These are phyloP conservation scores for Salvia splendens DNA, from an alignment of 257 asterid species.

Conservation along the genomic window DNA sequence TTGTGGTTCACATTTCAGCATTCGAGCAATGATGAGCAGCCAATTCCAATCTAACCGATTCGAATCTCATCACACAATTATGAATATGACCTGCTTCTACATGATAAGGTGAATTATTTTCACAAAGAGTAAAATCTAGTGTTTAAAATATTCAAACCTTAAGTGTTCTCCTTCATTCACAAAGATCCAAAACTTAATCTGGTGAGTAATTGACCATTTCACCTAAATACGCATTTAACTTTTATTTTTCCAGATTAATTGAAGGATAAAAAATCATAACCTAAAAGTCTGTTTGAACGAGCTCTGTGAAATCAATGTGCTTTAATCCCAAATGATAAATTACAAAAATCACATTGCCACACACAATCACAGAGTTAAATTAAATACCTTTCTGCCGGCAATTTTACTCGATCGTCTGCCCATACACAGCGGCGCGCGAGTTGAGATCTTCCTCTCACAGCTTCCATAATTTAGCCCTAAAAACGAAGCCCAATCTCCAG, in stretches of 20 bases:
- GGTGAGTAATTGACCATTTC: too few species aligned
- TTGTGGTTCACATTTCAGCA: slow-evolving; percentile 9
- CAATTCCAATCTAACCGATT: not conserved
- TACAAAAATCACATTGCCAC: not conserved
- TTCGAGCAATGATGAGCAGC: slow-evolving; percentile 2
- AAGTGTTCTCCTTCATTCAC: not conserved
- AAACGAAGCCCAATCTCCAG: slow-evolving; percentile 41
- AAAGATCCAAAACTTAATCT: too few species aligned
- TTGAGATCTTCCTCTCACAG: slow-evolving; percentile 57
- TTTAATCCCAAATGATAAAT: too few species aligned
- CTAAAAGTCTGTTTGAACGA: too few species aligned
- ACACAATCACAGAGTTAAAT: not conserved
- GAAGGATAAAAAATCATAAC: too few species aligned
- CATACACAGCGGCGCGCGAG: slow-evolving; percentile 73
- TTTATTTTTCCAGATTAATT: too few species aligned
- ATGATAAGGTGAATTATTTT: too few species aligned
- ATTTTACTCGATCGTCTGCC: slow-evolving; percentile 90
- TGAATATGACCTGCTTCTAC: too few species aligned
- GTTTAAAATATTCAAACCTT: too few species aligned
- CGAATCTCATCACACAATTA: not conserved
- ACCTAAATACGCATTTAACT: too few species aligned
- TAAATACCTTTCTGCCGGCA: slow-evolving; percentile 85
- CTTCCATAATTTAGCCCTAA: slow-evolving; percentile 42
- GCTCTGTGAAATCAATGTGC: too few species aligned
- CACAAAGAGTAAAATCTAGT: too few species aligned